Evolutionary conservation across 352 stramenopile species (phyloP), one percentile per base, ranked within the genome.

Genomic region (Globisporangium paddicum): DNA sequence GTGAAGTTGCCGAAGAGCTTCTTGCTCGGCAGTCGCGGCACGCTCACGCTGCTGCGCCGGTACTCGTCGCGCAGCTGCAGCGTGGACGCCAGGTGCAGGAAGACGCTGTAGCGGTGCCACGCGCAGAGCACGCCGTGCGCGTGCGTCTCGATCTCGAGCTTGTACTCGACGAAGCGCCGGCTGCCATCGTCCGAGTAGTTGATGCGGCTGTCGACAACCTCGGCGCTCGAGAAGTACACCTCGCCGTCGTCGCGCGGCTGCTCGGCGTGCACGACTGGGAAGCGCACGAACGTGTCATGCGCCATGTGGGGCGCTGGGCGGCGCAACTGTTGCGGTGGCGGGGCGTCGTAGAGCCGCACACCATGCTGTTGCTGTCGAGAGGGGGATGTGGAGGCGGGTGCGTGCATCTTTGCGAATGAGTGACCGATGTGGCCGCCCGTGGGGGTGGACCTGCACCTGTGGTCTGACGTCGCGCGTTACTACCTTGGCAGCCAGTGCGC

Each of bases 71-170:
- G 75, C 28, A 67, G 69, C 28, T 77, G 69, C 38, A 82, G 58
- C 40, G 62, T 75, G 14, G 56, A 63, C 30, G 65, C 73, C 10
- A 82, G 57, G 51, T 79, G 71, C 16, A 68, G 68, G 60, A 82
- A 82, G 3, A 70, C 75, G 50, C 65, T 75, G 64, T 79, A 79
- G 19, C 73, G 73, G 44, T 82, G 70, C 73, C 73, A 82, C 42
- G 74, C 73, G 37, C 60, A 82, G 21, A 82, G 57, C 28, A 66
- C 72, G 32, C 73, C 73, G 34, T 62, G 73, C 34, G 65, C 73
- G 52, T 66, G 69, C 26, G 70, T 79, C 46, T 82, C 73, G 35
- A 82, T 75, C 55, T 72, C 64, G 18, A 82, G 68, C 57, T 77
- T 75, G 73, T 77, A 82, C 69, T 82, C 70, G 51, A 82, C 73